These are phyloP conservation scores for Phytophthora pluvialis DNA, from an alignment of 352 stramenopile genomes.

Conservation along the genomic window DNA sequence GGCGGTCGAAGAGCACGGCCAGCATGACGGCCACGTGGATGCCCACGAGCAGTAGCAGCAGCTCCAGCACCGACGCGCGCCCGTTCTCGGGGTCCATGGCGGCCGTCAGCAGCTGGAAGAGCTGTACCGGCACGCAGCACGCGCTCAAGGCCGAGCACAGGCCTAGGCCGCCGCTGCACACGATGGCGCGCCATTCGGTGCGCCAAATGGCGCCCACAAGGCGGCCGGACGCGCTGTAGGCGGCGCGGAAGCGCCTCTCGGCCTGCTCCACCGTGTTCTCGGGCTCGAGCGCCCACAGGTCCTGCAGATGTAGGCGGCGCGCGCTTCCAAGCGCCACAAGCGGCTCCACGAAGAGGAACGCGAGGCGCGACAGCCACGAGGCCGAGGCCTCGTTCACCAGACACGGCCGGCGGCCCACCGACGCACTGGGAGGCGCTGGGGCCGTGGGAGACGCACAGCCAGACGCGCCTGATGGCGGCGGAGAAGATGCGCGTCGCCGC, in stretches of 20 bases:
- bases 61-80: conserved; percentile 15
- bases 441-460: neutral
- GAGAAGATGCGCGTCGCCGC: conserved; percentile 12
- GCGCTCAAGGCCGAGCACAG: conserved; percentile 27
- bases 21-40: conserved; percentile 40
- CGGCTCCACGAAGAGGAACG: conserved; percentile 44
- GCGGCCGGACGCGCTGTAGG: conserved; percentile 28
- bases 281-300: conserved; percentile 41
- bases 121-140: conserved; percentile 34
- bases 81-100: conserved; percentile 24
- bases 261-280: conserved; percentile 36
- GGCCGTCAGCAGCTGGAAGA: conserved; percentile 40
- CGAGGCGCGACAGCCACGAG: conserved; percentile 40
- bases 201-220: conserved; percentile 31
- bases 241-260: conserved; percentile 34
- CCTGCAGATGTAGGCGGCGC: conserved; percentile 29
- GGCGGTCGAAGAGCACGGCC: conserved; percentile 38
- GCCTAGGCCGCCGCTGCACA: conserved; percentile 28
- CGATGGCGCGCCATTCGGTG: conserved; percentile 39
- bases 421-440: neutral
- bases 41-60: conserved; percentile 40
- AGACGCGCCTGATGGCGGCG: neutral
- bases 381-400: conserved; percentile 22
- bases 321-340: conserved; percentile 35
- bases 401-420: conserved; percentile 2